Conservation (phyloP, 192 early-diverging fungal species). For the Gryganskiella cystojenkinii region DNA sequence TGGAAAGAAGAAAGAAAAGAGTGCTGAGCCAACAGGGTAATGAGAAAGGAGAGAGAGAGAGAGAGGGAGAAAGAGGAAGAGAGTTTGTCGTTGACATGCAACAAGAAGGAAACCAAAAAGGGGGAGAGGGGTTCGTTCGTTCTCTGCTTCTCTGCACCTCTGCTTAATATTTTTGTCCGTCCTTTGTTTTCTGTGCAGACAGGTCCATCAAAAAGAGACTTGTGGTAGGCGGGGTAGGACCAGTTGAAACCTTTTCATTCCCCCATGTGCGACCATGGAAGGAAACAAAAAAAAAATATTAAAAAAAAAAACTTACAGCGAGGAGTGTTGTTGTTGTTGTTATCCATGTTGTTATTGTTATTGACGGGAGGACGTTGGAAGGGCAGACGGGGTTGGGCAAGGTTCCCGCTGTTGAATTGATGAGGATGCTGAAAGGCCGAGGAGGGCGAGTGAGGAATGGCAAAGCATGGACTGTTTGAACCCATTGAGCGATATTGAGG, state of each 20-base stretch:
- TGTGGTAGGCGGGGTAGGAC: no score
- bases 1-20: not conserved
- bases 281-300: no score
- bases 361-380: conserved; percentile 7
- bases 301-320: conserved; percentile 45
- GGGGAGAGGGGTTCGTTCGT: not conserved
- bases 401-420: conserved; percentile 36
- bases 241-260: not conserved
- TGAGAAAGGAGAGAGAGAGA: conserved; percentile 13
- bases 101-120: not conserved
- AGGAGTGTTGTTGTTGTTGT: conserved; percentile 25
- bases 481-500: conserved; percentile 19
- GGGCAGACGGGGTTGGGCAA: conserved; percentile 35
- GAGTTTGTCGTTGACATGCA: not conserved
- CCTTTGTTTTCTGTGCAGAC: no score
- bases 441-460: conserved; percentile 49
- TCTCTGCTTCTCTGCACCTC: no score
- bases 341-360: not conserved
- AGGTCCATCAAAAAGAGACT: no score
- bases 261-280: not conserved
- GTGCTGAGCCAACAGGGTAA: conserved; percentile 1
- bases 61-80: conserved; percentile 6
- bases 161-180: no score
- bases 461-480: conserved; percentile 51
- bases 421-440: conserved; percentile 52